Percentiles rank a stretch among this genome's conserved stretches.
phyloP scores from a whole-genome alignment of 2,329 filamentous ascomycete species.

The Aspergillus ochraceoroseus region DNA sequence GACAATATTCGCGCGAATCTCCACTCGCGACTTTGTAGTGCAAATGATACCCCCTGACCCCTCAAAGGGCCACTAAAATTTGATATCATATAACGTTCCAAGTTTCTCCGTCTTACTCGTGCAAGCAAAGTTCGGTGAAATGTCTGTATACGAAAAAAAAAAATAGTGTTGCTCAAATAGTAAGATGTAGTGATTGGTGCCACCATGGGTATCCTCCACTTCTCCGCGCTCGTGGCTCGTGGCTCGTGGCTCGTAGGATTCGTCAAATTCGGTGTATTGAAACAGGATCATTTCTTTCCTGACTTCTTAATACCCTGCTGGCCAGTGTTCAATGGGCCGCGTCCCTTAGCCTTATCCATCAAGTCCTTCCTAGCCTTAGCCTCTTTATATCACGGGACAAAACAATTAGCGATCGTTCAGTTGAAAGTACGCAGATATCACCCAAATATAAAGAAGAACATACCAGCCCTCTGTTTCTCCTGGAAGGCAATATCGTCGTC shows the following conservation, averaged over 20 bases:
- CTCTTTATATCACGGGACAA: slow-evolving; percentile 46
- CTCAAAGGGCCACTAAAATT: too few species aligned
- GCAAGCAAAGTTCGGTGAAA: slow-evolving; percentile 1
- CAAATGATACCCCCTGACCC: slow-evolving; percentile 17
- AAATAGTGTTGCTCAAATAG: slow-evolving; percentile 13
- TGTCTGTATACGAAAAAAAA: slow-evolving; percentile 12
- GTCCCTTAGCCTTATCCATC: slow-evolving; percentile 75
- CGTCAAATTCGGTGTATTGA: slow-evolving; percentile 19
- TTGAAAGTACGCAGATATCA: not conserved
- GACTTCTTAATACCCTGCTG: slow-evolving; percentile 95
- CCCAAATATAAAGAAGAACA: slow-evolving; percentile 31
- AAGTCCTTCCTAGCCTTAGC: slow-evolving; percentile 82
- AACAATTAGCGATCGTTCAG: slow-evolving; percentile 8
- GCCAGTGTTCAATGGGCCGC: slow-evolving; percentile 81
- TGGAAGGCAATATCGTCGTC: slow-evolving; percentile 80
- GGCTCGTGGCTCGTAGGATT: slow-evolving; percentile 25
- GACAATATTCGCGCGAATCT: slow-evolving; percentile 13
- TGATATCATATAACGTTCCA: too few species aligned
- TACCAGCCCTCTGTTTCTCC: slow-evolving; percentile 80
- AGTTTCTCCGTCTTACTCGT: slow-evolving; percentile 6
- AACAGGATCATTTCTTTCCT: slow-evolving; percentile 75
- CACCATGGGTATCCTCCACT: slow-evolving; percentile 15
- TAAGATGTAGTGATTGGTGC: slow-evolving; percentile 17
- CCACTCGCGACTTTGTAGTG: slow-evolving; percentile 10
- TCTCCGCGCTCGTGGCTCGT: slow-evolving; percentile 19